phyloP scores from a whole-genome alignment of 2,329 filamentous ascomycete genomes.

The Pseudopyricularia cyperi region DNA sequence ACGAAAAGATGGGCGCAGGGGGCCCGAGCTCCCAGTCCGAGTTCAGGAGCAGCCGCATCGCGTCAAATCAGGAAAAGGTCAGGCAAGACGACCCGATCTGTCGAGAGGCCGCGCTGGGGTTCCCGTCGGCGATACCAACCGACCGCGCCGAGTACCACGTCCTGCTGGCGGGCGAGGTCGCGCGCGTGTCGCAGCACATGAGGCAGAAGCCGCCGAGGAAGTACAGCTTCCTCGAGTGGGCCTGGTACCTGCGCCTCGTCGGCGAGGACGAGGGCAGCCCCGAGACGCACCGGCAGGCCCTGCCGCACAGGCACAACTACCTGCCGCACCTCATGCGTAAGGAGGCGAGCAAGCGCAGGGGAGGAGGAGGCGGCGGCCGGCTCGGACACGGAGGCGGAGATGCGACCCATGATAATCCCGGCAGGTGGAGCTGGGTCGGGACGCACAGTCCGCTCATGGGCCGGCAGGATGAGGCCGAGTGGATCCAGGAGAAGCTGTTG shows the following conservation, averaged over 20 bases:
- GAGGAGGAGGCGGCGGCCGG: not conserved
- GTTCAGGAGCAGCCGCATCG: not conserved
- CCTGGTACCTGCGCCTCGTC: conserved; percentile 70
- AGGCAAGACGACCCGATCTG: not conserved
- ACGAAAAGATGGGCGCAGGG: not conserved
- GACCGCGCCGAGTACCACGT: conserved; percentile 41
- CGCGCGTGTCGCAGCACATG: conserved; percentile 50
- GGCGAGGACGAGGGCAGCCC: conserved; percentile 45
- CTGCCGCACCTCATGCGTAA: not conserved
- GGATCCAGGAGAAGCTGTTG: conserved; percentile 56
- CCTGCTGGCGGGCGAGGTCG: conserved; percentile 61
- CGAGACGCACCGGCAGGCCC: conserved; percentile 31
- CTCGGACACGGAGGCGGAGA: not conserved
- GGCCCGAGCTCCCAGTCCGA: not conserved
- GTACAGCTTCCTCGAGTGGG: conserved; percentile 79
- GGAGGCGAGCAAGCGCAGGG: not conserved
- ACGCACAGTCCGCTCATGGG: conserved; percentile 57
- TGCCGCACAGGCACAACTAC: conserved; percentile 2
- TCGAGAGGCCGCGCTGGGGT: not conserved
- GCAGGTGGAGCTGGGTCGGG: conserved; percentile 62
- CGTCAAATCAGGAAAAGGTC: not conserved
- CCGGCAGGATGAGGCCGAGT: conserved; percentile 54
- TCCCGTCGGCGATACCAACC: conserved; percentile 19
- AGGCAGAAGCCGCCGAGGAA: conserved; percentile 41
- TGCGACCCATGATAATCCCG: conserved; percentile 9